Evolutionary conservation across 768 basidiomycete genomes (phyloP).

Genomic region (Trametes maxima): DNA sequence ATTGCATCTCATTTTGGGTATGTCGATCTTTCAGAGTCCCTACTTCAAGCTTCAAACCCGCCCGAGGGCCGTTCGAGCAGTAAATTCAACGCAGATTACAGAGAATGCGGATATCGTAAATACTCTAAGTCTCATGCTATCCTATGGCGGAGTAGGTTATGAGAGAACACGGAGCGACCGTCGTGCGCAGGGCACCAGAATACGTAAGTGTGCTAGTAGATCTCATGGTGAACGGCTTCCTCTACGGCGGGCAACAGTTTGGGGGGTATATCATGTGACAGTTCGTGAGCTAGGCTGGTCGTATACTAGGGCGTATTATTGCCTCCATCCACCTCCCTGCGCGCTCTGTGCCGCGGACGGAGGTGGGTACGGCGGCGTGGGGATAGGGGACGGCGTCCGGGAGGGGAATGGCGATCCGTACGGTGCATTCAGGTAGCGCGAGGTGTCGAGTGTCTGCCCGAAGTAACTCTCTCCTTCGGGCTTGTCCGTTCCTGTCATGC

Average conservation of each 20-base stretch:
- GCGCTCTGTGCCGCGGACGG: constrained; percentile 11
- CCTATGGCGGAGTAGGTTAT: constrained; percentile 10
- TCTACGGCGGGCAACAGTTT: neutral
- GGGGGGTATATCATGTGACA: constrained; percentile 24
- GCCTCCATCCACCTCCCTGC: constrained; percentile 26
- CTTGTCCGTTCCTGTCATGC: constrained; percentile 30
- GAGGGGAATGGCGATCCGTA: constrained; percentile 54
- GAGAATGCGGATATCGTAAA: constrained; percentile 17
- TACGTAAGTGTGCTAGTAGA: constrained; percentile 15
- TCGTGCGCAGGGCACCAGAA: constrained; percentile 13
- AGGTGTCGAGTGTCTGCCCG: constrained; percentile 43
- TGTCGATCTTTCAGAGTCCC: too few relatives aligned
- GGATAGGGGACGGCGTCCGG: constrained; percentile 47
- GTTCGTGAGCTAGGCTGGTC: constrained; percentile 23
- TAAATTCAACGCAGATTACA: constrained; percentile 13
- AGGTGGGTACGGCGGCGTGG: constrained; percentile 29
- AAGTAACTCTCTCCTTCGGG: constrained; percentile 37
- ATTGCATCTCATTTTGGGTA: neutral
- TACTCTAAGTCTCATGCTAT: constrained; percentile 24
- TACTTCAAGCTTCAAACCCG: too few relatives aligned
- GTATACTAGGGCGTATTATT: constrained; percentile 22
- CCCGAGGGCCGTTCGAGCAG: neutral
- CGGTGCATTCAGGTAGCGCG: constrained; percentile 50
- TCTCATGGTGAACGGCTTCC: constrained; percentile 20
- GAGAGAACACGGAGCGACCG: constrained; percentile 15